Base-by-base conservation (phyloP, 164 flowering plant genomes). In the Paratinospora sagittata region DNA sequence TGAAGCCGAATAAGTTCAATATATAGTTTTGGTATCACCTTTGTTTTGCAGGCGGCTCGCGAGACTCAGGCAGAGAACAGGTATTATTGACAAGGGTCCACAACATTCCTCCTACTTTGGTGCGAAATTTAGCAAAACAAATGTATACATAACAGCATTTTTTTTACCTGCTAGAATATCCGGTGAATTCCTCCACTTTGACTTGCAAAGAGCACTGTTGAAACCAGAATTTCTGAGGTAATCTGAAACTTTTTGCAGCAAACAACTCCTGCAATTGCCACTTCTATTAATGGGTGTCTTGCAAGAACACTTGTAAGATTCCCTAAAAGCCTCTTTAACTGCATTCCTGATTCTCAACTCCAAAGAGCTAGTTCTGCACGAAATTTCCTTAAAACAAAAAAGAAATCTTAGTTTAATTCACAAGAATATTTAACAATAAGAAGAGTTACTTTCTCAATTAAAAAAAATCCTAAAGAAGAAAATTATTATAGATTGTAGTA, bases 181-280 rank as follows among this genome's bases (percentile, higher is more conserved):
- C 0, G 85, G 81, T 1, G 91, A 81, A 72, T 83, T 86, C 66
- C 80, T 85, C 97, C 98, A 92, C 67, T 90, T 95, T 26, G 97
- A 86, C 68, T 81, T 85, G 84, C 93, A 90, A 61, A 89, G 70
- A 41, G 84, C 84, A 67, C 84, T 73, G 57, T 90, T 70, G 70
- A 77, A 85, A 1, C 97, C 97, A 3, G 80, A 80, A 23, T 71
- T 76, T 16, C 75, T 79, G 16, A 95, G 87, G 17, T 84, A 84
- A 19, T 72, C 69, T 13, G 85, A 79, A 5, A 92, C 70, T 65
- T 80, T 83, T 55, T 75, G 71, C 49, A 75, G 81, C 72, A 86
- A 61, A 73, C 97, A 95, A 37, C 9, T 80, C 78, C 89, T 82
- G 84, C 98, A 95, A n/a, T n/a, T n/a, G 12, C 77, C 85, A 11